Percentiles rank a stretch among this genome's conserved stretches.
These are phyloP conservation scores for Sporisorium exsertum DNA, from an alignment of 1,284 basidiomycete species.

Conservation along the genomic window DNA sequence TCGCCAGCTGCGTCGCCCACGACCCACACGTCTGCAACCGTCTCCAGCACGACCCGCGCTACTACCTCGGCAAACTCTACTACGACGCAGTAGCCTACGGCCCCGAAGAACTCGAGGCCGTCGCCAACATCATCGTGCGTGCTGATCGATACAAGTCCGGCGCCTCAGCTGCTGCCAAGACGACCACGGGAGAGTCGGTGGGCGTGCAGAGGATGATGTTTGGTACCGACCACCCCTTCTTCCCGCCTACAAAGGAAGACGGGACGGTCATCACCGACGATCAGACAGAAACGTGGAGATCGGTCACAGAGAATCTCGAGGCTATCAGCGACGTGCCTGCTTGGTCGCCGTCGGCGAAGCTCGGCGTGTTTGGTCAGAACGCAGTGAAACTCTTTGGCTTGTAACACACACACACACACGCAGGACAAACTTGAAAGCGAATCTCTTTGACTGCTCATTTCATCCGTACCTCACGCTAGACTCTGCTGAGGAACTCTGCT, in stretches of 20 bases:
- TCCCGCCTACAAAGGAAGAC: slow-evolving; percentile 77
- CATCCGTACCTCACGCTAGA: slow-evolving; percentile 21
- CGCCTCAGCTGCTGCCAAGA: background rate
- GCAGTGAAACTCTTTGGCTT: slow-evolving; percentile 29
- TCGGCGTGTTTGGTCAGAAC: slow-evolving; percentile 22
- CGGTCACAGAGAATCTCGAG: slow-evolving; percentile 83
- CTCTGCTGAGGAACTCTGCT: background rate
- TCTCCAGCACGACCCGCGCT: slow-evolving; percentile 83
- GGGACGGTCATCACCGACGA: slow-evolving; percentile 64
- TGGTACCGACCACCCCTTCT: slow-evolving; percentile 90
- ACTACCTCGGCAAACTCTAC: slow-evolving; percentile 78
- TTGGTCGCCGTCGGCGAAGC: slow-evolving; percentile 22
- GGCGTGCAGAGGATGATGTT: slow-evolving; percentile 78
- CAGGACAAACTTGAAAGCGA: background rate
- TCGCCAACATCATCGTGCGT: slow-evolving; percentile 77
- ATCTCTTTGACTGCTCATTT: background rate
- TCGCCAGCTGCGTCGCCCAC: slow-evolving; percentile 84
- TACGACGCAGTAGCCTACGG: slow-evolving; percentile 87
- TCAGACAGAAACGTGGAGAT: slow-evolving; percentile 75
- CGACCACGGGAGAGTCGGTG: background rate
- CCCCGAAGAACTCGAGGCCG: slow-evolving; percentile 81
- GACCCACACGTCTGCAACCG: slow-evolving; percentile 81
- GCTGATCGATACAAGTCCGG: slow-evolving; percentile 71
- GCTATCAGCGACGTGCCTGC: slow-evolving; percentile 76
- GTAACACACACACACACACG: background rate